phyloP scores from a whole-genome alignment of 1,139 yeast species.

The Suhomyces maxii region DNA sequence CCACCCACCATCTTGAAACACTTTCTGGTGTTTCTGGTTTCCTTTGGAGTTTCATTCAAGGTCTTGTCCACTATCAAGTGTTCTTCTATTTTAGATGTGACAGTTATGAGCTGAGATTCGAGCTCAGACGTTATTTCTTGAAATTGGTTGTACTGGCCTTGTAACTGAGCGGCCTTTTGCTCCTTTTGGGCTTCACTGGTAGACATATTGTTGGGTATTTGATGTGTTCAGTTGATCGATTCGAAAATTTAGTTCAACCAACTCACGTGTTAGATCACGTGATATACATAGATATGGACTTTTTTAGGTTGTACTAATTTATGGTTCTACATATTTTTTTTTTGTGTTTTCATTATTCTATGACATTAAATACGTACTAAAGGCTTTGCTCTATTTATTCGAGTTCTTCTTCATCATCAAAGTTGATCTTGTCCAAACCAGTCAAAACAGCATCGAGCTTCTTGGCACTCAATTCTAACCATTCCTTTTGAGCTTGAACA shows the following conservation, averaged over 20 bases:
- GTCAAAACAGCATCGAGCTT: constrained; percentile 34
- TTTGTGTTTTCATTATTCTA: not conserved
- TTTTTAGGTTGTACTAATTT: too few species aligned
- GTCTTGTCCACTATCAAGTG: constrained; percentile 41
- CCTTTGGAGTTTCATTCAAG: constrained; percentile 54
- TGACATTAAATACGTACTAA: not conserved
- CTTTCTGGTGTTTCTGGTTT: constrained; percentile 57
- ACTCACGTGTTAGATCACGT: not conserved
- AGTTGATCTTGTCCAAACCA: constrained; percentile 36
- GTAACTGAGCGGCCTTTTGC: constrained; percentile 51
- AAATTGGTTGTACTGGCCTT: constrained; percentile 59
- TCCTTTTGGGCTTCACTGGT: constrained; percentile 25
- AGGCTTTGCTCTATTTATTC: constrained; percentile 1
- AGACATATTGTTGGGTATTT: constrained; percentile 7
- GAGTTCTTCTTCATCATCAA: constrained; percentile 29
- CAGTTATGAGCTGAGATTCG: constrained; percentile 54
- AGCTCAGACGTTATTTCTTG: constrained; percentile 61
- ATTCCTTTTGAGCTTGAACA: constrained; percentile 66
- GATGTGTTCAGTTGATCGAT: not conserved
- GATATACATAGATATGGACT: not conserved
- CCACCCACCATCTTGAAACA: constrained; percentile 96
- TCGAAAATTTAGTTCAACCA: not conserved
- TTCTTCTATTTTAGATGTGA: constrained; percentile 45
- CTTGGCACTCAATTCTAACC: constrained; percentile 50
- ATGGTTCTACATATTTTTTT: too few species aligned